phyloP scores from a whole-genome alignment of 2,329 filamentous ascomycete species.

The Talaromyces atroroseus region DNA sequence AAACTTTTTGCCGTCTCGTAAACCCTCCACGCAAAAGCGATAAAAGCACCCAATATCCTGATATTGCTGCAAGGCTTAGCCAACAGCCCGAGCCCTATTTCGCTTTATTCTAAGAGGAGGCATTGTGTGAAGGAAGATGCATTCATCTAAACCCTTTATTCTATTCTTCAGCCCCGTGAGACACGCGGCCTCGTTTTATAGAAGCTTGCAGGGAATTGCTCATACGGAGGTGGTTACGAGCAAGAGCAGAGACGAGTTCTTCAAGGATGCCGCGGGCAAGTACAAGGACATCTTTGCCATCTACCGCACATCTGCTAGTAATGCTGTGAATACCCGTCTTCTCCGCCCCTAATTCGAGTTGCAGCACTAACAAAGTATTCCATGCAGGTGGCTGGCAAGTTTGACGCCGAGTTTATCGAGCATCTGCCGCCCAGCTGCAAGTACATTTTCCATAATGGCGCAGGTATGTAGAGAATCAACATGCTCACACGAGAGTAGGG shows the following conservation, averaged over 20 bases:
- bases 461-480: no score
- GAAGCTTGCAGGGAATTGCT: background rate
- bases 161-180: background rate
- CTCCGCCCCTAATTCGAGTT: no score
- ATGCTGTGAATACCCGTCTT: slow-evolving; percentile 36
- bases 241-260: background rate
- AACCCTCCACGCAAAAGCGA: no score
- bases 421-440: slow-evolving; percentile 41
- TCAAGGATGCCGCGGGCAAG: slow-evolving; percentile 29
- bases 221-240: background rate
- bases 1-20: no score
- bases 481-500: no score
- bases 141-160: background rate
- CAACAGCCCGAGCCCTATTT: no score
- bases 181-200: background rate
- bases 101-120: no score
- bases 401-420: slow-evolving; percentile 44
- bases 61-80: no score
- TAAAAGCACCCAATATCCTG: no score
- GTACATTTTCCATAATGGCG: slow-evolving; percentile 51
- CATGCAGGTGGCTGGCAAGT: slow-evolving; percentile 45
- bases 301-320: slow-evolving; percentile 43
- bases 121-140: no score
- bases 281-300: slow-evolving; percentile 53
- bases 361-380: no score